Conservation (phyloP, 148 eudicot genomes). For the Amaranthus palmeri region DNA sequence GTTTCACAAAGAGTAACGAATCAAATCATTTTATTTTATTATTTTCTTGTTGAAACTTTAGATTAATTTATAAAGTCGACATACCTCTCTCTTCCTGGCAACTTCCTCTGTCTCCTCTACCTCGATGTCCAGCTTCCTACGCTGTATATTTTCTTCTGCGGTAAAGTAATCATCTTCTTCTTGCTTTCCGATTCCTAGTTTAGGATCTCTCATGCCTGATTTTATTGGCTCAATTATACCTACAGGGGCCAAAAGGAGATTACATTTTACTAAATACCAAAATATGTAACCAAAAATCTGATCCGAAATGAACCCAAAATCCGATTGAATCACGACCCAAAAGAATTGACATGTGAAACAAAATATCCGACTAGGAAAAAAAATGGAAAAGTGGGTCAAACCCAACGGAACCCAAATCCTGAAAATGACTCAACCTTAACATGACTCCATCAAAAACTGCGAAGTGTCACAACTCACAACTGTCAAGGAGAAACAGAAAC, state of each 20-base stretch:
- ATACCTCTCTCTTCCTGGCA: constrained; percentile 94
- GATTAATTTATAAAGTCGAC: constrained; percentile 17
- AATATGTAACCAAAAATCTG: too few relatives aligned
- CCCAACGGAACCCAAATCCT: too few relatives aligned
- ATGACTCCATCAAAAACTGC: too few relatives aligned
- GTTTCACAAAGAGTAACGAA: constrained; percentile 67
- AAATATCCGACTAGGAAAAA: too few relatives aligned
- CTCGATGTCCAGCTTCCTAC: constrained; percentile 81
- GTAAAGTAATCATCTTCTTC: constrained; percentile 93
- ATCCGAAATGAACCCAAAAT: too few relatives aligned
- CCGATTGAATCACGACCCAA: too few relatives aligned
- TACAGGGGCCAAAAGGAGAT: constrained; percentile 17
- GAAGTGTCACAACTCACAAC: too few relatives aligned
- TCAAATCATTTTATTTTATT: constrained; percentile 43
- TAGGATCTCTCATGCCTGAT: constrained; percentile 87
- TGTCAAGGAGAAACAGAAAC: too few relatives aligned
- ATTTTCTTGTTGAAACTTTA: constrained; percentile 5
- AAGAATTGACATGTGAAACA: too few relatives aligned
- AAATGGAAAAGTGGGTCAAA: too few relatives aligned
- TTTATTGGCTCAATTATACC: constrained; percentile 89
- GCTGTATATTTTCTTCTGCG: constrained; percentile 88
- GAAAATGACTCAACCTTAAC: too few relatives aligned
- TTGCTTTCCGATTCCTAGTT: constrained; percentile 85
- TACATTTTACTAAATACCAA: too few relatives aligned
- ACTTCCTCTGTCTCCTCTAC: constrained; percentile 83